Percentiles rank a stretch among this genome's conserved stretches.
These are phyloP conservation scores for Pseudoperonospora humuli DNA, from an alignment of 352 stramenopile species.

Conservation along the genomic window DNA sequence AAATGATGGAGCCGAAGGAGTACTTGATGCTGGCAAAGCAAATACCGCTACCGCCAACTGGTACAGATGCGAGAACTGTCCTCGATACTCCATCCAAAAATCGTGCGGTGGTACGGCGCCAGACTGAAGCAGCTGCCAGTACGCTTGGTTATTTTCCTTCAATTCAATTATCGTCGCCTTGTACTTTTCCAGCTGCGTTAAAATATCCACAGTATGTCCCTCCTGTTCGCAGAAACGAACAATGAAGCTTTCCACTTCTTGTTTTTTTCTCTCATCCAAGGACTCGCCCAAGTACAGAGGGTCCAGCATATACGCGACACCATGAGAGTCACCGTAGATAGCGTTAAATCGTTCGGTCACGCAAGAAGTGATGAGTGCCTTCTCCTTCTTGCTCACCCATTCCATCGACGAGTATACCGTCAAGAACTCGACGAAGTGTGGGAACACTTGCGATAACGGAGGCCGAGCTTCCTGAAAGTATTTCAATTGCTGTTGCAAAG, in stretches of 20 bases:
- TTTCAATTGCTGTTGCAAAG: slow-evolving; percentile 46
- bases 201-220: slow-evolving; percentile 27
- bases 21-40: slow-evolving; percentile 40
- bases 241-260: slow-evolving; percentile 44
- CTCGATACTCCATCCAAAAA: slow-evolving; percentile 49
- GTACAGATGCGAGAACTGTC: slow-evolving; percentile 50
- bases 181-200: slow-evolving; percentile 44
- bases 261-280: slow-evolving; percentile 40
- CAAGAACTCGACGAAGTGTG: slow-evolving; percentile 40
- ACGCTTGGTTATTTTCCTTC: slow-evolving; percentile 42
- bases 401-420: slow-evolving; percentile 47
- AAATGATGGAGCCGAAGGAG: slow-evolving; percentile 28
- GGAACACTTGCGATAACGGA: slow-evolving; percentile 48
- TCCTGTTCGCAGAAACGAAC: slow-evolving; percentile 34
- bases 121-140: slow-evolving; percentile 45
- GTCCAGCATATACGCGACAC: slow-evolving; percentile 53
- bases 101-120: slow-evolving; percentile 39
- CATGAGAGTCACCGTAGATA: slow-evolving; percentile 55
- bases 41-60: slow-evolving; percentile 53
- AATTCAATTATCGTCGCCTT: slow-evolving; percentile 40
- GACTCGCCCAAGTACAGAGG: slow-evolving; percentile 40
- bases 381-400: slow-evolving; percentile 65
- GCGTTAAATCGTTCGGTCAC: slow-evolving; percentile 54
- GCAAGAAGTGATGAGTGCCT: slow-evolving; percentile 55
- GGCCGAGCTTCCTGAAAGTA: slow-evolving; percentile 34